Evolutionary conservation across 2,329 filamentous ascomycete genomes (phyloP), one percentile per base, ranked within the genome.

Genomic region (Lachnellula arida): DNA sequence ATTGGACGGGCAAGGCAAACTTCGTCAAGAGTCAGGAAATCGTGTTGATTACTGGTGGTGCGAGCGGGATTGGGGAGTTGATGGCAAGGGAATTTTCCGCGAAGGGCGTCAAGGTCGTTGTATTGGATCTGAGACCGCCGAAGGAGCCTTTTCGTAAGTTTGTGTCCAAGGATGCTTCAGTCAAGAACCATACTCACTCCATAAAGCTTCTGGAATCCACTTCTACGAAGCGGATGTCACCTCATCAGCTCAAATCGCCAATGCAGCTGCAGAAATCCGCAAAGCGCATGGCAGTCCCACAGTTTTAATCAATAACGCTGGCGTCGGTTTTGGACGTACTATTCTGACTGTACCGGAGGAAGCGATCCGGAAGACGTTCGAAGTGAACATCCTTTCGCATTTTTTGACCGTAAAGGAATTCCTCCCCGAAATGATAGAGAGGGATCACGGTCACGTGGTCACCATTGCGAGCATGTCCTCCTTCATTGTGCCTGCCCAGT

Each of bases 21-120:
- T 87, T 86, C 68, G 76, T 82, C 19, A 89, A 87, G 84, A 75
- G 76, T 32, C 78, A 78, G 49, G 87, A 91, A 71, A 75, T 91
- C 43, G 85, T 88, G 2, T 74, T 91, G 40, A 78, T 92, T n/a
- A 91, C 88, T 0, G 89, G 89, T 6, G 89, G 88, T 6, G 81
- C 84, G 47, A 82, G 82, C 60, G 89, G 88, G 0, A 90, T 93
- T 63, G 88, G 89, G 6, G 81, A 78, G 34, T 72, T 78, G 42
- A 78, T 90, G 15, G 86, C 87, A 12, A 75, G 78, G 59, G 70
- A 85, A 49, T 76, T 93, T 23, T 84, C 82, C 1, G 80, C 82
- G 65, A 74, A 74, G 55, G 82, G 81, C 2, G 76, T 88, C 59
- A 87, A 81, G 62, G 85, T 91, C 35, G 84, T 85, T 0, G 84